These are phyloP conservation scores for Aspergillus homomorphus DNA, from an alignment of 495 filamentous ascomycete genomes.

Conservation along the genomic window DNA sequence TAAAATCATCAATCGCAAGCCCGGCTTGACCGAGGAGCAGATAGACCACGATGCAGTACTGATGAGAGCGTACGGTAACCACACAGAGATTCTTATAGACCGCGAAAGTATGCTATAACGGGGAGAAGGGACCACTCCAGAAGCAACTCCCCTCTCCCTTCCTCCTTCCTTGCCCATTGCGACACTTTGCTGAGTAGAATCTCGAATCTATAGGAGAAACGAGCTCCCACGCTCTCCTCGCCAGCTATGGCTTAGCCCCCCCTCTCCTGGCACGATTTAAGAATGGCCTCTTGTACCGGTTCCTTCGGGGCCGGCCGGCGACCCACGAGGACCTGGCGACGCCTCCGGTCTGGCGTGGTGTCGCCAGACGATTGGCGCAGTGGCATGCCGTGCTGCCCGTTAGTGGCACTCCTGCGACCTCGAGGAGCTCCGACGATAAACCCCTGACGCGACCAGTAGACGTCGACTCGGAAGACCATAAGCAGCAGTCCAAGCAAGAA, in stretches of 20 bases:
- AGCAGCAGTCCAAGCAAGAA: slow-evolving; percentile 18
- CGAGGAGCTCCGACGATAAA: slow-evolving; percentile 13
- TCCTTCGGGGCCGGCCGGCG: slow-evolving; percentile 75
- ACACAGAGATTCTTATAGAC: slow-evolving; percentile 94
- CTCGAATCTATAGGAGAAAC: slow-evolving; percentile 57
- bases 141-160: slow-evolving; percentile 10
- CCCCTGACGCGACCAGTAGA: slow-evolving; percentile 26
- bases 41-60: slow-evolving; percentile 85
- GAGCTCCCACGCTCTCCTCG: slow-evolving; percentile 68
- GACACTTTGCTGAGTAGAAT: slow-evolving; percentile 39
- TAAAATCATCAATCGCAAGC: slow-evolving; percentile 80
- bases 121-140: not conserved
- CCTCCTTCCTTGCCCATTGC: slow-evolving; percentile 29
- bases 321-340: slow-evolving; percentile 73
- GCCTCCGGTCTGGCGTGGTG: slow-evolving; percentile 70
- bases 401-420: slow-evolving; percentile 4
- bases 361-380: slow-evolving; percentile 78
- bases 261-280: slow-evolving; percentile 87
- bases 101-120: slow-evolving; percentile 70
- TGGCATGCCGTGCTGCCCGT: slow-evolving; percentile 81
- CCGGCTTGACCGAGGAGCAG: slow-evolving; percentile 71
- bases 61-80: slow-evolving; percentile 89
- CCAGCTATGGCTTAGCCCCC: slow-evolving; percentile 76
- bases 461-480: slow-evolving; percentile 24
- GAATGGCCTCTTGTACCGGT: slow-evolving; percentile 94